Percentiles rank a stretch among this genome's conserved stretches.
phyloP scores from a whole-genome alignment of 371 early-diverging fungal genomes.

The Cladochytrium tenue region DNA sequence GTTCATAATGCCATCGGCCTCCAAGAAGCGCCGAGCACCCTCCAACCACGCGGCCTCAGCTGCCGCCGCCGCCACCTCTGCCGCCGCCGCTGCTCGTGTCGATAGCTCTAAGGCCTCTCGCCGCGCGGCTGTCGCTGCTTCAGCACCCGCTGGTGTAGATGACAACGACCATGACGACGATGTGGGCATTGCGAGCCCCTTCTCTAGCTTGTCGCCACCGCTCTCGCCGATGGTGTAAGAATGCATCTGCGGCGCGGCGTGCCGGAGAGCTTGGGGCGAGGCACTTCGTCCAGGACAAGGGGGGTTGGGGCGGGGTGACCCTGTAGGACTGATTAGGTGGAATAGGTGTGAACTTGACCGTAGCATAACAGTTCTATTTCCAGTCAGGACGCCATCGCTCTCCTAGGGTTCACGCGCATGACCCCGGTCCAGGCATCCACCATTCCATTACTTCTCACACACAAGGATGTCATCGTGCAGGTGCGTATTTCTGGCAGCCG shows the following conservation, averaged over 20 bases:
- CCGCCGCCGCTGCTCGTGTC: too few relatives aligned
- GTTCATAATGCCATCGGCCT: too few relatives aligned
- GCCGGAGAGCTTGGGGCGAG: too few relatives aligned
- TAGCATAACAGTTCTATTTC: background rate
- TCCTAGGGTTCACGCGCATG: conserved; percentile 68
- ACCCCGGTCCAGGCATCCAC: conserved; percentile 89
- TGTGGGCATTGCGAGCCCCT: background rate
- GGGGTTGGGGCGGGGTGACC: background rate
- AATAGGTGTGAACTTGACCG: too few relatives aligned
- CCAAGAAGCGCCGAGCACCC: too few relatives aligned
- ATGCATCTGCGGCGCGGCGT: too few relatives aligned
- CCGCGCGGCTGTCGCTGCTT: too few relatives aligned
- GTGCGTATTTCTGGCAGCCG: conserved; percentile 18
- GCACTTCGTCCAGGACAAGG: too few relatives aligned
- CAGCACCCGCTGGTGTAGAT: too few relatives aligned
- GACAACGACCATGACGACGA: background rate
- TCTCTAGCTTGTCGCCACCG: background rate
- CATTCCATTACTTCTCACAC: conserved; percentile 84
- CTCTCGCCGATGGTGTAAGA: background rate
- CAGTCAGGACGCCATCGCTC: conserved; percentile 22
- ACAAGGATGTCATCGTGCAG: conserved; percentile 97
- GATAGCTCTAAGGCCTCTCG: too few relatives aligned
- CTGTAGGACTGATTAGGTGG: background rate
- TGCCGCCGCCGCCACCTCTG: too few relatives aligned
- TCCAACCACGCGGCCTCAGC: too few relatives aligned